Evolutionary conservation across 2,329 filamentous ascomycete species (phyloP), one percentile per base, ranked within the genome.

Genomic region (Bisporella sp.): DNA sequence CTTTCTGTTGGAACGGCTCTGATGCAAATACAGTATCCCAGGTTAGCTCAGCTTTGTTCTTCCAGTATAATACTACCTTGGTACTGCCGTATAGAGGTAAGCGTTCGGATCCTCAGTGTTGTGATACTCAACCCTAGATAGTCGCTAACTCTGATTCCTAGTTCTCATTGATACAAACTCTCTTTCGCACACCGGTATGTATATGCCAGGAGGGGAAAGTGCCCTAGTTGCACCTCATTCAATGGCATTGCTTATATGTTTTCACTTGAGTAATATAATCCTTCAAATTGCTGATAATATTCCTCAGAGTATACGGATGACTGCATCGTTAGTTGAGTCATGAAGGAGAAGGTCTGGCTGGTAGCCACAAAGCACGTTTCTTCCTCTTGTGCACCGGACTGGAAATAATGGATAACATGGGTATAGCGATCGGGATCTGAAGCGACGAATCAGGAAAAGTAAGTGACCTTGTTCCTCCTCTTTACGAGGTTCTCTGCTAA

Each of bases 1-100:
- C 30, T 32, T 21, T 13, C 29, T 33, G 7, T 33, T 30, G 13
- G 41, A 9, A 47, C 43, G 51, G 8, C 4, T 33, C 49, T 50
- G 52, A 50, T 48, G 46, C 41, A 39, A 6, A 41, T 6, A 45
- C 53, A 60, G 82, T 78, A 46, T 85, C 87, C 5, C 87, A 93
- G 72, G 85, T 87, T 64, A 86, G 89, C 9, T 89, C 87, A 21
- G 79, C 82, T 55, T 82, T 95, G 70, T 95, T 95, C 80, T 95
- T 95, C 71, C 79, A 87, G 64, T 85, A 89, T 75, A 96, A 96
- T 72, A 85, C 84, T 48, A 86, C 88, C 48, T 81, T 96, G 42
- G 82, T 87, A 12, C 89, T 90, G 4, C 89, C 90, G 1, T 95
- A 95, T 43, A n/a, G 21, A 28, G 21, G 39, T 48, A 32, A 31